Conservation (phyloP, 2,329 filamentous ascomycete genomes). For the Alternaria gaisen region DNA sequence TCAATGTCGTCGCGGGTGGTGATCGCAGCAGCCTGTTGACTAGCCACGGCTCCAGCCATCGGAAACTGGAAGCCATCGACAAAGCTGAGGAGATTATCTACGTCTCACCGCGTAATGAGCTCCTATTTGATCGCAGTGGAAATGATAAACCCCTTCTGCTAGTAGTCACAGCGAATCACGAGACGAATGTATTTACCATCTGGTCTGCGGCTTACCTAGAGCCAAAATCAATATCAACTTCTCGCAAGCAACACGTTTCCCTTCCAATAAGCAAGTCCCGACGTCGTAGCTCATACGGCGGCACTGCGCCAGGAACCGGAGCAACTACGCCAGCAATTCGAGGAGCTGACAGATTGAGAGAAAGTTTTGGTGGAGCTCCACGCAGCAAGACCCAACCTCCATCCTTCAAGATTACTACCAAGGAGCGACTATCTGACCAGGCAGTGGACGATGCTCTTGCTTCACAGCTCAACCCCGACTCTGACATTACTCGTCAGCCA, state of each 20-base stretch:
- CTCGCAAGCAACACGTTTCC: constrained; percentile 53
- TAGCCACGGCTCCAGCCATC: constrained; percentile 43
- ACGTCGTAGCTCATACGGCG: constrained; percentile 68
- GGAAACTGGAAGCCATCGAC: constrained; percentile 69
- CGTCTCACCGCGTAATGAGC: constrained; percentile 72
- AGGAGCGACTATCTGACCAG: constrained; percentile 47
- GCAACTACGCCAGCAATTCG: constrained; percentile 75
- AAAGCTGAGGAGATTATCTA: constrained; percentile 84
- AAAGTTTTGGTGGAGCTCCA: constrained; percentile 73
- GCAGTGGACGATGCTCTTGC: constrained; percentile 59
- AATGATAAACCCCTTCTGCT: constrained; percentile 67
- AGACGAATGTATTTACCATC: constrained; percentile 79
- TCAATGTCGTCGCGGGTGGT: constrained; percentile 53
- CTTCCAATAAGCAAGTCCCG: constrained; percentile 59
- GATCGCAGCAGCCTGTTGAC: constrained; percentile 42
- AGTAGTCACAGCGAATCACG: constrained; percentile 81
- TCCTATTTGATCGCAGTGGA: constrained; percentile 57
- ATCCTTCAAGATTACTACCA: constrained; percentile 50
- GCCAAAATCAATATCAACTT: constrained; percentile 63
- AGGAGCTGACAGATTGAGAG: constrained; percentile 71
- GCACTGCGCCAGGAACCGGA: constrained; percentile 71
- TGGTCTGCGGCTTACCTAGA: constrained; percentile 84
- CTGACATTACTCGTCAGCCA: constrained; percentile 60
- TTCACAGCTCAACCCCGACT: constrained; percentile 61
- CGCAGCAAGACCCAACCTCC: constrained; percentile 55